These are phyloP conservation scores for Silene conica DNA, from an alignment of 148 eudicot species.

Conservation along the genomic window DNA sequence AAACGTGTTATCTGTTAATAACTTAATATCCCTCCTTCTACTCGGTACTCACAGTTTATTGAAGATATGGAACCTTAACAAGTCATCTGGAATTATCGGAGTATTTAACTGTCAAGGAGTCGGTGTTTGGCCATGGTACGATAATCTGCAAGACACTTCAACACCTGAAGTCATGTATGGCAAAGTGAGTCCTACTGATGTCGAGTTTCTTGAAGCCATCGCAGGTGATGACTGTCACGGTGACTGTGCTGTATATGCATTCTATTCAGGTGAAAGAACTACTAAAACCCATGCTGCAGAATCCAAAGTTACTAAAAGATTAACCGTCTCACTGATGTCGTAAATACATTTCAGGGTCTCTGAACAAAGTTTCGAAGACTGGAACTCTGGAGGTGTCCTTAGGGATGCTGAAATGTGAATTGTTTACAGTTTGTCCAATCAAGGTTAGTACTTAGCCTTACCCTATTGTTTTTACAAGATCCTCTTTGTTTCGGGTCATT, in stretches of 20 bases:
- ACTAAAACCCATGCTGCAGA: not conserved
- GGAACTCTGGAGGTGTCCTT: constrained; percentile 35
- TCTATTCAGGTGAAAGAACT: constrained; percentile 36
- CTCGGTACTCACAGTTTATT: constrained; percentile 32
- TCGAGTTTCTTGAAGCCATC: constrained; percentile 54
- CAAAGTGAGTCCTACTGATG: constrained; percentile 40
- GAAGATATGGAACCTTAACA: constrained; percentile 89
- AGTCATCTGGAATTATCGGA: constrained; percentile 77
- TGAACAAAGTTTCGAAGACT: constrained; percentile 28
- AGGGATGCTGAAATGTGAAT: constrained; percentile 37
- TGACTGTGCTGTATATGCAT: constrained; percentile 45
- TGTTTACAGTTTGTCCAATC: constrained; percentile 46
- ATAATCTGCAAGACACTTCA: constrained; percentile 12
- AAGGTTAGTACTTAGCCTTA: constrained; percentile 31
- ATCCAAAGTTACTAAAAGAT: not conserved
- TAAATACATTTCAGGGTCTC: constrained; percentile 28
- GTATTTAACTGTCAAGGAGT: constrained; percentile 93
- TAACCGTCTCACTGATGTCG: not conserved
- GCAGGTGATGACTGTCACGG: constrained; percentile 38
- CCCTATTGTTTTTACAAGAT: too few species aligned
- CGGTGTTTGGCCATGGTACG: constrained; percentile 59
- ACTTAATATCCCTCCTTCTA: not conserved
- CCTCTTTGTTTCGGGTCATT: not conserved
- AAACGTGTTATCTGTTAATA: not conserved
- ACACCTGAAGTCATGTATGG: constrained; percentile 26